Evolutionary conservation across 2,329 filamentous ascomycete genomes (phyloP), one percentile per base, ranked within the genome.

Genomic region (Paracoccidioides brasiliensis): DNA sequence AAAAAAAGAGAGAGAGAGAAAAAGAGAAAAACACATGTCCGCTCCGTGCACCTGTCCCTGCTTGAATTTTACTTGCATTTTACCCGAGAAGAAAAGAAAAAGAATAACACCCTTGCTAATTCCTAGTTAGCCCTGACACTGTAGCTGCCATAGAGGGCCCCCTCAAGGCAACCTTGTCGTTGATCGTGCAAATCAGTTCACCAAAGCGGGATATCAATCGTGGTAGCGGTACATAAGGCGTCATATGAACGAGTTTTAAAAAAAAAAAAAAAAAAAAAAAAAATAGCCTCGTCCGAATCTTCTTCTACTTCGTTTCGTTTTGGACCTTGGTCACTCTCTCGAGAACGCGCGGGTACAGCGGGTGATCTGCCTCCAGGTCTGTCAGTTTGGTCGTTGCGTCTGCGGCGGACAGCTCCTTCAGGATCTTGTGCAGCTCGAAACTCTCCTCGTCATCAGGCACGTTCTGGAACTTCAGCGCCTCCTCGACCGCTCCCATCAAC

Each of bases 401-500:
- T 63, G 87, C 83, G 12, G 91, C 77, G 2, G 78, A 77, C 66
- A 85, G 80, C 60, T 84, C 79, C 58, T 86, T 82, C 76, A 98
- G 85, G 67, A 94, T 89, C 76, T 87, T 83, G 65, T 88, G 88
- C 9, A 98, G 80, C 73, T 95, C 84, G 62, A 75, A 78, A 60
- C 87, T 94, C 80, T 97, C 93, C 0, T 94, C 88, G 61, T 98
- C 93, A 10, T 84, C 90, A 64, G 90, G 82, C 55, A 96, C 86
- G 64, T 95, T 88, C 76, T 96, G 90, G 84, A 97, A 98, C 60
- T 86, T 88, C 70, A 98, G 85, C 5, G 88, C 85, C 83, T 91
- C 89, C 78, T 97, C 91, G 48, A 93, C 82, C 22, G 88, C 87
- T 57, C 85, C 85, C 54, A 97, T 77, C 35, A 98, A 79, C 54